Evolutionary conservation across 148 eudicot species (phyloP).

Genomic region (Tetragonia tetragonoides): DNA sequence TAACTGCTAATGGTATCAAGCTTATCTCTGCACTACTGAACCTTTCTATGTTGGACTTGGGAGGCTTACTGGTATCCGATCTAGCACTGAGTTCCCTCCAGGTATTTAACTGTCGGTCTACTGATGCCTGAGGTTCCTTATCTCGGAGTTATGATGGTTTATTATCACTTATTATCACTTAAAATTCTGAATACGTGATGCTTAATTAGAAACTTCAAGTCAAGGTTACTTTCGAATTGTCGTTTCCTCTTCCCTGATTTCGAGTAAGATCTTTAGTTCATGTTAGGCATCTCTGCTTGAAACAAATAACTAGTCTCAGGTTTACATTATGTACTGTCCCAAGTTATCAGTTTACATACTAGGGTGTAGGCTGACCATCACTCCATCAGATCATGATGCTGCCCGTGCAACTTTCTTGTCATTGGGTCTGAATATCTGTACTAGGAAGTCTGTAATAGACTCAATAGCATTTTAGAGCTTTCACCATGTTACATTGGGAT

Average conservation of each 20-base stretch:
- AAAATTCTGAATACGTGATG: background rate
- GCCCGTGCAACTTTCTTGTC: background rate
- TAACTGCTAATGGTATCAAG: slow-evolving; percentile 57
- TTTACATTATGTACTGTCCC: background rate
- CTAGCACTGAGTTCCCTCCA: slow-evolving; percentile 55
- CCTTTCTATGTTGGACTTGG: slow-evolving; percentile 62
- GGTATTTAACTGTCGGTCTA: slow-evolving; percentile 32
- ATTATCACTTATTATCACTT: background rate
- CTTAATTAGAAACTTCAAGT: background rate
- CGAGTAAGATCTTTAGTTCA: background rate
- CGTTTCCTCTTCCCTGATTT: background rate
- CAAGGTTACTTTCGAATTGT: background rate
- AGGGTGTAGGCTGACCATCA: background rate
- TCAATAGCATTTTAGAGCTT: background rate
- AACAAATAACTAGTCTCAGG: background rate
- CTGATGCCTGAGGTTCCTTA: background rate
- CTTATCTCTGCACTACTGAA: slow-evolving; percentile 57
- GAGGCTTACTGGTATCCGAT: slow-evolving; percentile 83
- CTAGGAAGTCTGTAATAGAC: background rate
- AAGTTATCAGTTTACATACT: background rate
- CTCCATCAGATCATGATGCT: background rate
- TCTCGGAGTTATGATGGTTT: background rate
- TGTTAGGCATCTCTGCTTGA: background rate
- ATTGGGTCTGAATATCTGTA: background rate
- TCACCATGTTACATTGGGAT: background rate